Percentiles rank a stretch among this genome's conserved stretches.
These are phyloP conservation scores for Phaeotremella skinneri DNA, from an alignment of 768 basidiomycete genomes.

Conservation along the genomic window DNA sequence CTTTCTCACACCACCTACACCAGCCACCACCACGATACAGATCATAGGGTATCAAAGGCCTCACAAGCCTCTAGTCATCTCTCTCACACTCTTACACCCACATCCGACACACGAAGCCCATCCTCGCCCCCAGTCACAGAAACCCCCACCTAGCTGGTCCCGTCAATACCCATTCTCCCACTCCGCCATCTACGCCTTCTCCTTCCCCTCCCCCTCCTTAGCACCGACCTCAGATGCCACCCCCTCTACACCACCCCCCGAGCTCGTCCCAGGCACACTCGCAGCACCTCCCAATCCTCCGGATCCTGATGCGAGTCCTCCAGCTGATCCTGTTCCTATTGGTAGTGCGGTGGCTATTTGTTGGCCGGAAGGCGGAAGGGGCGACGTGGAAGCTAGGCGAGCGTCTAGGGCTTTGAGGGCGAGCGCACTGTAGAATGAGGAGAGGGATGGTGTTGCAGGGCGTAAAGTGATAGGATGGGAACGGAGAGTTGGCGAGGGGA, in stretches of 20 bases:
- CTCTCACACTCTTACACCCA: too few relatives aligned
- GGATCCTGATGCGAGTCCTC: not conserved
- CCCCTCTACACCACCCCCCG: not conserved
- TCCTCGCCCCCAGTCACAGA: too few relatives aligned
- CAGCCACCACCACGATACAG: too few relatives aligned
- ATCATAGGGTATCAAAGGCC: too few relatives aligned
- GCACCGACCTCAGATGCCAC: not conserved
- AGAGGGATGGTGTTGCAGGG: not conserved
- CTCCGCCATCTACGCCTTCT: not conserved
- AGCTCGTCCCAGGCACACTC: not conserved
- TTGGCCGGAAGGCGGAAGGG: not conserved
- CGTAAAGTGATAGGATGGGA: too few relatives aligned
- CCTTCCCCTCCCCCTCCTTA: constrained; percentile 11
- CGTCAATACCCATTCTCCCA: too few relatives aligned
- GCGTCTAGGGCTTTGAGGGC: constrained; percentile 96
- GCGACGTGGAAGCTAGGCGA: constrained; percentile 61
- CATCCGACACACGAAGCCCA: too few relatives aligned
- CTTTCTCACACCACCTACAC: too few relatives aligned
- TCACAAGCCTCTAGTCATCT: too few relatives aligned
- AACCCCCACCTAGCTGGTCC: too few relatives aligned
- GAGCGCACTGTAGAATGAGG: constrained; percentile 65
- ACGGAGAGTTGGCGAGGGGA: not conserved
- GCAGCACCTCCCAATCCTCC: not conserved
- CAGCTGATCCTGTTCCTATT: not conserved
- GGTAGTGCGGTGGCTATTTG: constrained; percentile 1